These are phyloP conservation scores for Aspergillus carbonarius DNA, from an alignment of 2,329 filamentous ascomycete genomes.

Conservation along the genomic window DNA sequence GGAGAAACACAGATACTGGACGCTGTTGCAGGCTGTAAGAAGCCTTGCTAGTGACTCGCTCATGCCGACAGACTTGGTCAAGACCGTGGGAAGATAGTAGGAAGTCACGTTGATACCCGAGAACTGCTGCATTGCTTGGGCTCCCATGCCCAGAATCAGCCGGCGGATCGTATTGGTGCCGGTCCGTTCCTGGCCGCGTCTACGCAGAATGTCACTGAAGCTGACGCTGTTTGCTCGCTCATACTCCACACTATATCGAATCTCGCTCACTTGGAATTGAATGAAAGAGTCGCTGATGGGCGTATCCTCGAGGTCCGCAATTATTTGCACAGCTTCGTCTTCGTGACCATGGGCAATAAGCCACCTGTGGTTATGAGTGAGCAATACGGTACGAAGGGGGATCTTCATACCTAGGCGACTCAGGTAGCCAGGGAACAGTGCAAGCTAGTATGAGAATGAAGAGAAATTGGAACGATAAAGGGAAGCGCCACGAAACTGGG, in stretches of 20 bases:
- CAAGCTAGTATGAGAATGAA: conserved; percentile 8
- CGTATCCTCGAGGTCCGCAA: conserved; percentile 33
- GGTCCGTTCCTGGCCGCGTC: conserved; percentile 25
- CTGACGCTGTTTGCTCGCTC: conserved; percentile 51
- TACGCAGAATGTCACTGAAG: conserved; percentile 52
- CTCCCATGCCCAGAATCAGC: conserved; percentile 48
- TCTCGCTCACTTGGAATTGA: conserved; percentile 44
- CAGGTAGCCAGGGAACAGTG: conserved; percentile 9
- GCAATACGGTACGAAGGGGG: no score
- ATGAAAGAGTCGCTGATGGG: conserved; percentile 42
- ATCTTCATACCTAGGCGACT: conserved; percentile 10
- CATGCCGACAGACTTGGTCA: conserved; percentile 45
- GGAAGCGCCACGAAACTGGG: conserved; percentile 11
- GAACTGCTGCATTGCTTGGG: conserved; percentile 40
- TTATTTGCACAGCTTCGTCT: conserved; percentile 46
- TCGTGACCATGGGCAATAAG: conserved; percentile 18
- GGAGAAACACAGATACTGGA: conserved; percentile 49
- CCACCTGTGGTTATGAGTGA: conserved; percentile 9
- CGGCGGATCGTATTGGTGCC: conserved; percentile 34
- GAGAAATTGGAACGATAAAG: conserved; percentile 12
- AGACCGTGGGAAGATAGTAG: conserved; percentile 43
- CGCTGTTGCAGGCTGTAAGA: conserved; percentile 47
- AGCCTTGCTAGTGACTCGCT: conserved; percentile 41
- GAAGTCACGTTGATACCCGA: conserved; percentile 39
- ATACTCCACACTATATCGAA: conserved; percentile 50